Conservation (phyloP, 176 grass and related monocot species). For the Secale cereale region DNA sequence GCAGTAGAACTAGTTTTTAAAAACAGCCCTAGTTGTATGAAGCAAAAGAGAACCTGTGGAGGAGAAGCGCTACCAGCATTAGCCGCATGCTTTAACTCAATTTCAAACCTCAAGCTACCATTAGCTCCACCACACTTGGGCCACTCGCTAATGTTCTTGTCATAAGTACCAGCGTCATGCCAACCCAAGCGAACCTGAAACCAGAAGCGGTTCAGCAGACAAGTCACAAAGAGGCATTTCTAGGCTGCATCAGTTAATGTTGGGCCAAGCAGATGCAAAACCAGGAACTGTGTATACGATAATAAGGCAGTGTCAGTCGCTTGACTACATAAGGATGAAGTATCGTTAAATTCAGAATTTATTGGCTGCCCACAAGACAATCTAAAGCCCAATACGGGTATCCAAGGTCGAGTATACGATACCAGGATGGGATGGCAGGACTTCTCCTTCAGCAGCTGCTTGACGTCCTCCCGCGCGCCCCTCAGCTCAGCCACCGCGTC, state of each 20-base stretch:
- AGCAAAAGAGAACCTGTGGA: background rate
- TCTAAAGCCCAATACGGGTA: background rate
- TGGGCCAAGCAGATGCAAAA: background rate
- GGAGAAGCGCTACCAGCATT: constrained; percentile 68
- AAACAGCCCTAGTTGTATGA: background rate
- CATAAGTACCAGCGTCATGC: constrained; percentile 84
- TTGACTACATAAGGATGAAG: background rate
- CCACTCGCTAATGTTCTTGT: constrained; percentile 84
- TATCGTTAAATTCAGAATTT: constrained; percentile 9
- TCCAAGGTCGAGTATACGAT: background rate
- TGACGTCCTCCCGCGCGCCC: constrained; percentile 66
- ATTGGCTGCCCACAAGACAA: background rate
- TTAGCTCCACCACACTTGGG: constrained; percentile 78
- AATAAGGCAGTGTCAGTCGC: background rate
- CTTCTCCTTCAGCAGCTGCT: constrained; percentile 56
- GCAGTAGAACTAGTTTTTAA: background rate
- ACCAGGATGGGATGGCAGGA: constrained; percentile 88
- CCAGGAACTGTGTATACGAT: background rate
- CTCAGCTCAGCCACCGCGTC: constrained; percentile 36
- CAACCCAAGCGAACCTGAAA: constrained; percentile 83
- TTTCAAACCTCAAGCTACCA: constrained; percentile 82
- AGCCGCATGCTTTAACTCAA: constrained; percentile 73
- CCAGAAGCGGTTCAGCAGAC: constrained; percentile 3
- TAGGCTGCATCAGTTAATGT: background rate
- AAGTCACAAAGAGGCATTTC: background rate